A percentile compares a stretch with the other conserved stretches of the same genome.
These are phyloP conservation scores for Blastobotrys serpentis DNA, from an alignment of 1,139 yeast genomes.

Conservation along the genomic window DNA sequence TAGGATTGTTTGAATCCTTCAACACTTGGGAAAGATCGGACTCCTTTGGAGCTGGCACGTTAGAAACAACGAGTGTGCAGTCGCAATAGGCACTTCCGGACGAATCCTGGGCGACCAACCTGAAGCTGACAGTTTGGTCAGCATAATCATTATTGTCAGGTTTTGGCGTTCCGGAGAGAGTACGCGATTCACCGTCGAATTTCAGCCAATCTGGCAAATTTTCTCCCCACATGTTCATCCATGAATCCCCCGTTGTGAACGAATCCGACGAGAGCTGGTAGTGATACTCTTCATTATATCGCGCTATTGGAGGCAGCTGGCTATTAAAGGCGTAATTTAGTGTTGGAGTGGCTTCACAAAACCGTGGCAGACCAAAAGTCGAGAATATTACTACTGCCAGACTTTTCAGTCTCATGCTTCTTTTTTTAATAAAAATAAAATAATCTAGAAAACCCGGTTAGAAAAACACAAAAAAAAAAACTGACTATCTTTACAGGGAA, in stretches of 20 bases:
- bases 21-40: constrained; percentile 15
- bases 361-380: constrained; percentile 1
- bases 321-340: constrained; percentile 77
- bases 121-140: constrained; percentile 44
- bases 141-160: constrained; percentile 46
- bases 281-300: constrained; percentile 59
- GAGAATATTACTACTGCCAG: not conserved
- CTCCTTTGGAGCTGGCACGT: constrained; percentile 30
- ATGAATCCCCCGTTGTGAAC: constrained; percentile 47
- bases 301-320: constrained; percentile 86
- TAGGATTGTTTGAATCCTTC: constrained; percentile 31
- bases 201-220: constrained; percentile 74
- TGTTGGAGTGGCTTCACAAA: constrained; percentile 40
- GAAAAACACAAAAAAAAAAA: constrained; percentile 3
- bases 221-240: constrained; percentile 17
- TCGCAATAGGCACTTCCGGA: constrained; percentile 45
- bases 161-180: constrained; percentile 70
- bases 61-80: constrained; percentile 61
- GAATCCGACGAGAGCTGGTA: constrained; percentile 75
- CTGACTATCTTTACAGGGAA: not conserved
- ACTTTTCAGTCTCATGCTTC: constrained; percentile 5
- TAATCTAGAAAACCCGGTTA: not conserved
- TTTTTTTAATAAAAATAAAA: not conserved
- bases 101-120: constrained; percentile 64
- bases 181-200: constrained; percentile 61